Conservation (phyloP, 2,329 filamentous ascomycete species). For the Sporothrix globosa region DNA sequence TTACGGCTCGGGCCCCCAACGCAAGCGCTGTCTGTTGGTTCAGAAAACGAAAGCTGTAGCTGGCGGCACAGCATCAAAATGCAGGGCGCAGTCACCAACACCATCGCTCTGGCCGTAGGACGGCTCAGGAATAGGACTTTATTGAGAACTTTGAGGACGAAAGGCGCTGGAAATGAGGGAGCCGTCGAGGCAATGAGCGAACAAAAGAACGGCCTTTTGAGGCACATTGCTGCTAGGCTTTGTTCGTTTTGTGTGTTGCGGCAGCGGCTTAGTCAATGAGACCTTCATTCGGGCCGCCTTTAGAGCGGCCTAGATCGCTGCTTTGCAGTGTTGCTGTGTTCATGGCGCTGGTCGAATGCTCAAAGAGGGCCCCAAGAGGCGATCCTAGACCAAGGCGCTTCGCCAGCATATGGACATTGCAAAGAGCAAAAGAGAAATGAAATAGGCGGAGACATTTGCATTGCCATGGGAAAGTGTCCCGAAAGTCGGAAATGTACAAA, state of each 20-base stretch:
- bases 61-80: background rate
- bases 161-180: background rate
- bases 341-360: background rate
- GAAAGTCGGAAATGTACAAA: background rate
- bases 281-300: background rate
- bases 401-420: background rate
- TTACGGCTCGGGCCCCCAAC: background rate
- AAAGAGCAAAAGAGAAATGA: background rate
- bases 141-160: background rate
- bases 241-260: background rate
- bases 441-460: background rate
- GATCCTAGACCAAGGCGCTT: slow-evolving; percentile 9
- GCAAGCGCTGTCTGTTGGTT: slow-evolving; percentile 9
- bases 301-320: background rate
- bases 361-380: background rate
- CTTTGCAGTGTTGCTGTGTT: background rate
- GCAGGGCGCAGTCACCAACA: background rate
- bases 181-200: background rate
- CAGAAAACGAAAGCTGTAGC: background rate
- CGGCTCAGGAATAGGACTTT: background rate
- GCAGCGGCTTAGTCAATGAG: background rate
- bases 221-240: slow-evolving; percentile 9
- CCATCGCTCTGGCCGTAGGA: background rate
- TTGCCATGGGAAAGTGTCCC: background rate
- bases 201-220: background rate